These are phyloP conservation scores for Parafenestella ontariensis DNA, from an alignment of 2,329 filamentous ascomycete species.

Conservation along the genomic window DNA sequence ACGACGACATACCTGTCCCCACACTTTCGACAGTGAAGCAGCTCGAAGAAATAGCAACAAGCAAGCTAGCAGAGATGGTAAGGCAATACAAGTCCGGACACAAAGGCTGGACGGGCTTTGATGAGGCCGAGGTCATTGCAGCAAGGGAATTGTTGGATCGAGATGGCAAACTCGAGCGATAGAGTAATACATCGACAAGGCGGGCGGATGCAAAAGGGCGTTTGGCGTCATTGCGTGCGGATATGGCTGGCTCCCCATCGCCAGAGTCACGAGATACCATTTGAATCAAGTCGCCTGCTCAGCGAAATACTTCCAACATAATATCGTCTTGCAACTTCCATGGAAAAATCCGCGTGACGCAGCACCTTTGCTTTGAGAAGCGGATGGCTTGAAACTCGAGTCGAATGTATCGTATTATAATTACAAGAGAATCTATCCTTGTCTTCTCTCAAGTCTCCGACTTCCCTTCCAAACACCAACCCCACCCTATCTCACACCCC, in stretches of 20 bases:
- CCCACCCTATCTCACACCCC: neutral
- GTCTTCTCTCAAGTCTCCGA: neutral
- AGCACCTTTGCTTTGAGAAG: neutral
- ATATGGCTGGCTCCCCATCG: neutral
- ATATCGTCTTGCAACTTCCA: neutral
- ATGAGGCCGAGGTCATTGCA: slow-evolving; percentile 73
- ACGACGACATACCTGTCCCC: slow-evolving; percentile 59
- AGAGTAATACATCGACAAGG: neutral
- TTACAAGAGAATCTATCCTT: slow-evolving; percentile 1
- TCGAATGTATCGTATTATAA: slow-evolving; percentile 4
- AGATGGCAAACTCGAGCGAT: slow-evolving; percentile 48
- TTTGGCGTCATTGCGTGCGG: slow-evolving; percentile 9
- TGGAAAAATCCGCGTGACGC: neutral
- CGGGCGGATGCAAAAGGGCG: slow-evolving; percentile 3
- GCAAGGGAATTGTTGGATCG: slow-evolving; percentile 71
- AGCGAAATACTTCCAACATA: neutral
- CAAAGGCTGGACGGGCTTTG: slow-evolving; percentile 75
- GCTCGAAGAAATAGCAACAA: slow-evolving; percentile 75
- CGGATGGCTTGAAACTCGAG: neutral
- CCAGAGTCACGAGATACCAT: neutral
- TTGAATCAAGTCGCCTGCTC: neutral
- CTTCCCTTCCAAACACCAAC: neutral
- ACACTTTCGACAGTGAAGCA: slow-evolving; percentile 66
- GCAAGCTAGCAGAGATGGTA: slow-evolving; percentile 79
- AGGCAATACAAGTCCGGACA: slow-evolving; percentile 66